phyloP scores from a whole-genome alignment of 495 filamentous ascomycete species.

The Aspergillus bertholletiae region DNA sequence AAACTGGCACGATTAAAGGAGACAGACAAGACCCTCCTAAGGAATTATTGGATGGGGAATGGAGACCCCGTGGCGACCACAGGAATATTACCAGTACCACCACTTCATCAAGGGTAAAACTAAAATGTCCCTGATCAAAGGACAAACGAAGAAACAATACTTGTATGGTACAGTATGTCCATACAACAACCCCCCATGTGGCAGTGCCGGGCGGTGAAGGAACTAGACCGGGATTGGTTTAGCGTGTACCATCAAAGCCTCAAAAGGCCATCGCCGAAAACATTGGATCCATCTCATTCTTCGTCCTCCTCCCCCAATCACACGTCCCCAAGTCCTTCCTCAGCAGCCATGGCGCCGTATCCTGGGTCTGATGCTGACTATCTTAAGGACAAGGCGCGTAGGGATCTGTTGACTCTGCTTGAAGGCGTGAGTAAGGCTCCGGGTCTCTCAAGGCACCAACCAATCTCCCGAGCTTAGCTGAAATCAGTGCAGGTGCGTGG shows the following conservation, averaged over 20 bases:
- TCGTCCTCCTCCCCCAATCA: neutral
- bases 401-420: constrained; percentile 79
- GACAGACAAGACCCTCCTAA: constrained; percentile 13
- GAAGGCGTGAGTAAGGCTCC: constrained; percentile 78
- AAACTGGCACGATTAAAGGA: constrained; percentile 13
- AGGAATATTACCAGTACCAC: constrained; percentile 10
- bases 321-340: neutral
- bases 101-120: neutral
- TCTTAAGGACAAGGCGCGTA: constrained; percentile 77
- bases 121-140: too few relatives aligned
- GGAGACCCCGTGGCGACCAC: constrained; percentile 6
- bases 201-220: constrained; percentile 3
- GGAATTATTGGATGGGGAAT: constrained; percentile 9
- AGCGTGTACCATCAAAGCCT: constrained; percentile 18
- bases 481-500: constrained; percentile 70
- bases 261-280: constrained; percentile 2
- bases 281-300: neutral
- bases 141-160: constrained; percentile 19
- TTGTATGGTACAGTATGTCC: constrained; percentile 4
- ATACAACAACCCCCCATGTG: neutral
- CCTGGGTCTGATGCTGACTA: constrained; percentile 74
- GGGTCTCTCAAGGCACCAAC: neutral
- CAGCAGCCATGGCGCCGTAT: constrained; percentile 57
- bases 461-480: constrained; percentile 10
- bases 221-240: neutral